Percentiles rank a stretch among this genome's conserved stretches.
phyloP scores from a whole-genome alignment of 2,329 filamentous ascomycete species.

The Colletotrichum sp. region DNA sequence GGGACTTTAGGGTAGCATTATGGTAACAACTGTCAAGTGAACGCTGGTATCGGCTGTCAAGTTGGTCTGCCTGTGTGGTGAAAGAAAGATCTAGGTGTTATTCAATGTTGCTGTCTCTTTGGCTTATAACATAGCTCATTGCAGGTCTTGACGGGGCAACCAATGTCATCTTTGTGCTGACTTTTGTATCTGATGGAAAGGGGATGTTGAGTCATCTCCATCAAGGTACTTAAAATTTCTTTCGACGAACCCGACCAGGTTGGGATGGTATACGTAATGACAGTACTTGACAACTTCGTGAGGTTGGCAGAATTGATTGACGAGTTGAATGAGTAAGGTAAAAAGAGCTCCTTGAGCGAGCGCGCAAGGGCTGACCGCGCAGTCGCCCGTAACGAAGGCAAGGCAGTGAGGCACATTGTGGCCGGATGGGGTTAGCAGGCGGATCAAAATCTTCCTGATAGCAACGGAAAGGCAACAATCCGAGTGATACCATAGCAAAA shows the following conservation, averaged over 20 bases:
- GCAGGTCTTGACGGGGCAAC: background rate
- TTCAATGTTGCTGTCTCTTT: background rate
- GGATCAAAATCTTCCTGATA: too few relatives aligned
- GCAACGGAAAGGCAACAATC: fast-evolving
- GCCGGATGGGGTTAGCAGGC: background rate
- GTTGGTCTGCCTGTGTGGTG: background rate
- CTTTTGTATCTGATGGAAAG: background rate
- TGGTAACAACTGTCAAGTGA: background rate
- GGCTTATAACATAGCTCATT: background rate
- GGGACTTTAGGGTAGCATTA: background rate
- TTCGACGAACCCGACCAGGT: too few relatives aligned
- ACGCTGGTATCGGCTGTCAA: background rate
- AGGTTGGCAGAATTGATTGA: background rate
- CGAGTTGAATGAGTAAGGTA: background rate
- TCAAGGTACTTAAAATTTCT: background rate
- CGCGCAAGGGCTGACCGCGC: background rate
- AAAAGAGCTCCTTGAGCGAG: background rate
- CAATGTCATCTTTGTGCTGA: background rate
- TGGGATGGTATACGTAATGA: background rate
- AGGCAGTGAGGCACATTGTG: background rate
- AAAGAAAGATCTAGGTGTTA: background rate
- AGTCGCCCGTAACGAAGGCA: background rate
- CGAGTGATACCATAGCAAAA: too few relatives aligned
- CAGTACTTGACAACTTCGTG: background rate
- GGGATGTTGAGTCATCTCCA: background rate